These are phyloP conservation scores for Leccinum olivaceopallidum DNA, from an alignment of 768 basidiomycete species.

Conservation along the genomic window DNA sequence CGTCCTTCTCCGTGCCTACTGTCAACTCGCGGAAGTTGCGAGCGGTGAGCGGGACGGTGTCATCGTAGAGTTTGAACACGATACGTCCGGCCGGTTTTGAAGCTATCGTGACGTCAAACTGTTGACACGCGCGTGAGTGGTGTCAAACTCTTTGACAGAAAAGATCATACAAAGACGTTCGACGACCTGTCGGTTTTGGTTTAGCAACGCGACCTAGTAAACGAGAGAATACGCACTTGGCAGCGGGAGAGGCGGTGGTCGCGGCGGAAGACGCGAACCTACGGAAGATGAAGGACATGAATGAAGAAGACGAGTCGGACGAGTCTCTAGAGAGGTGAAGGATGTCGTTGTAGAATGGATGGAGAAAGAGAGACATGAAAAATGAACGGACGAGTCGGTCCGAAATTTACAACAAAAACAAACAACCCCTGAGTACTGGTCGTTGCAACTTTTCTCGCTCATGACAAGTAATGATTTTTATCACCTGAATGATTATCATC, in stretches of 20 bases:
- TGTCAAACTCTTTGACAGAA: not conserved
- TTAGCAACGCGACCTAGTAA: constrained; percentile 3
- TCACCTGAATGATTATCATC: too few species aligned
- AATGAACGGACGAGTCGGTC: not conserved
- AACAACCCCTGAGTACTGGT: too few species aligned
- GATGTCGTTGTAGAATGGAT: constrained; percentile 25
- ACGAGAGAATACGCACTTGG: constrained; percentile 15
- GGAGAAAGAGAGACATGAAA: constrained; percentile 25
- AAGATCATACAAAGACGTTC: constrained; percentile 34
- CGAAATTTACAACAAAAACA: not conserved
- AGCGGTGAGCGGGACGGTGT: constrained; percentile 78
- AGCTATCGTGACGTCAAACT: constrained; percentile 72
- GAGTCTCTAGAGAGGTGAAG: constrained; percentile 18
- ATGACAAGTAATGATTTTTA: too few species aligned
- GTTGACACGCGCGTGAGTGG: not conserved
- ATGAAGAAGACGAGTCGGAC: constrained; percentile 18
- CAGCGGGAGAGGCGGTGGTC: constrained; percentile 15
- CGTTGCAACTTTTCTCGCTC: too few species aligned
- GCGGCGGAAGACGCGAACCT: constrained; percentile 53
- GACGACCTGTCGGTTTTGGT: constrained; percentile 10
- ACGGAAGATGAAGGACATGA: constrained; percentile 53
- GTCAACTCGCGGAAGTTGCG: constrained; percentile 82
- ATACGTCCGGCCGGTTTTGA: constrained; percentile 64
- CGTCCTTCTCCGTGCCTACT: constrained; percentile 40
- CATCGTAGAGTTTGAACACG: constrained; percentile 82